Conservation (phyloP, 2,329 filamentous ascomycete genomes). For the Penicillium sp. region DNA sequence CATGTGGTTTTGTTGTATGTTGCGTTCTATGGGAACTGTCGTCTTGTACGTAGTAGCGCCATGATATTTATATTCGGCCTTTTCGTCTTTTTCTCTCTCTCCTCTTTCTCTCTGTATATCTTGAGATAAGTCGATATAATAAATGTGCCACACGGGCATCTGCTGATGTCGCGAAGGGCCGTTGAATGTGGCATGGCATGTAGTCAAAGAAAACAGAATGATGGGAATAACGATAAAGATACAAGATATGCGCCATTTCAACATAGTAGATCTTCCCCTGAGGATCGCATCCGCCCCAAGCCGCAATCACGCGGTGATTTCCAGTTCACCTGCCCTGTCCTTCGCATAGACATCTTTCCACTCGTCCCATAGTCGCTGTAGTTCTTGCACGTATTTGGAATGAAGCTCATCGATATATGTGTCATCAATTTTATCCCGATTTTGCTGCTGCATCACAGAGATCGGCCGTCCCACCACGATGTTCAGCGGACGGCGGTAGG, state of each 20-base stretch:
- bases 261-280: background rate
- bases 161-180: background rate
- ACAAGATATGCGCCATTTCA: background rate
- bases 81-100: slow-evolving; percentile 15
- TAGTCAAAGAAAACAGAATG: background rate
- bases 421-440: slow-evolving; percentile 64
- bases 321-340: slow-evolving; percentile 45
- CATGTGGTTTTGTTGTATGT: slow-evolving; percentile 11
- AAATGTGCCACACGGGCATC: background rate
- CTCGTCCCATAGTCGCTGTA: slow-evolving; percentile 48
- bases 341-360: slow-evolving; percentile 49
- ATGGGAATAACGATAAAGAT: background rate
- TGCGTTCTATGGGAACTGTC: background rate
- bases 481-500: slow-evolving; percentile 83
- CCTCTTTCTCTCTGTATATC: slow-evolving; percentile 4
- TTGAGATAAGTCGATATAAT: background rate
- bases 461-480: slow-evolving; percentile 87
- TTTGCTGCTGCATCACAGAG: slow-evolving; percentile 60
- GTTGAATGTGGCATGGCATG: background rate
- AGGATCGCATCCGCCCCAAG: background rate
- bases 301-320: slow-evolving; percentile 39
- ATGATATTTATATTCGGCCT: background rate
- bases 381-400: slow-evolving; percentile 68
- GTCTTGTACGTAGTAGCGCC: background rate
- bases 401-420: slow-evolving; percentile 81